These are phyloP conservation scores for Helicocarpus griseus DNA, from an alignment of 2,329 filamentous ascomycete species.

Conservation along the genomic window DNA sequence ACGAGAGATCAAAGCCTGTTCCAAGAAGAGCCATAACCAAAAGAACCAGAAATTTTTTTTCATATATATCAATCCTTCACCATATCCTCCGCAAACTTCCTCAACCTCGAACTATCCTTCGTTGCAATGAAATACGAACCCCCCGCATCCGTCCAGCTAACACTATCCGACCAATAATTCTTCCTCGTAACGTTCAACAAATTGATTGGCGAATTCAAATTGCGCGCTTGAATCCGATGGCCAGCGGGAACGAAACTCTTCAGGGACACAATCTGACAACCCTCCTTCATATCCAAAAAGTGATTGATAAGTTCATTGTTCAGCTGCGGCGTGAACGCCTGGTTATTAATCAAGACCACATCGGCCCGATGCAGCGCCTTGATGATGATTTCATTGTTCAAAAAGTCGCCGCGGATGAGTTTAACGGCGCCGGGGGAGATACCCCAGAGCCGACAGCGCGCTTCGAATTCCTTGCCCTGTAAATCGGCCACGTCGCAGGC, in stretches of 20 bases:
- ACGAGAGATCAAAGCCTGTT: no score
- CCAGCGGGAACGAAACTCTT: constrained; percentile 81
- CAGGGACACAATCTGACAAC: constrained; percentile 80
- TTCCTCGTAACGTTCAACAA: constrained; percentile 68
- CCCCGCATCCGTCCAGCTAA: constrained; percentile 82
- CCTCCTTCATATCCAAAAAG: constrained; percentile 87
- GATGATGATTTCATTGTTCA: constrained; percentile 60
- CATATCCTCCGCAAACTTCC: constrained; percentile 37
- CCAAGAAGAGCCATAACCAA: constrained; percentile 1
- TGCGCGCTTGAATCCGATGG: constrained; percentile 63
- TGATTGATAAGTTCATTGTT: constrained; percentile 79
- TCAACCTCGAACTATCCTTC: constrained; percentile 53
- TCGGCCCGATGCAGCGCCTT: constrained; percentile 73
- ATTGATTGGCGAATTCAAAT: constrained; percentile 71
- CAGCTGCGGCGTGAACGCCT: constrained; percentile 80
- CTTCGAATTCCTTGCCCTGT: constrained; percentile 72
- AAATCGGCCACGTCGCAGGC: constrained; percentile 71
- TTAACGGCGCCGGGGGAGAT: constrained; percentile 68
- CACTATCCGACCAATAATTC: constrained; percentile 58
- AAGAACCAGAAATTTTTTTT: background rate
- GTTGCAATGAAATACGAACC: constrained; percentile 85
- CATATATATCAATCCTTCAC: constrained; percentile 12
- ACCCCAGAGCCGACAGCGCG: constrained; percentile 85
- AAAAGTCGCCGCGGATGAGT: constrained; percentile 76
- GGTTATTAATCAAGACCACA: constrained; percentile 96